Evolutionary conservation across 2,329 filamentous ascomycete species (phyloP), one percentile per base, ranked within the genome.

Genomic region (Bertia moriformis): DNA sequence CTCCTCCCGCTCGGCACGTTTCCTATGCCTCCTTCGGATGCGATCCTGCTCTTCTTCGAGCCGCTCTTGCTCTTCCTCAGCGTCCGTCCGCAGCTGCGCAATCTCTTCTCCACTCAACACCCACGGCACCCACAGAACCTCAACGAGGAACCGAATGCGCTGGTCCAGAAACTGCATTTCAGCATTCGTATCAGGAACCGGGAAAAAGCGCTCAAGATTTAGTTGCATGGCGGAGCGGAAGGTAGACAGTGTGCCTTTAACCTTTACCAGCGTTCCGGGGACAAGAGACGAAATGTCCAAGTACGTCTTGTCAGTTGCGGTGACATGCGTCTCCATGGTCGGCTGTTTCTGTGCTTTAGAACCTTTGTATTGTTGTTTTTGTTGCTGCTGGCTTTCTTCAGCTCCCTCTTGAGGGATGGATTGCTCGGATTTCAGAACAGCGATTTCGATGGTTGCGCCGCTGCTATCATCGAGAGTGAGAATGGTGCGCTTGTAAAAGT

Each of bases 391-490:
- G 7, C 7, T 7, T 7, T 35, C 12, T 18, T 61, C 45, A 3
- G 45, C 44, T 0, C 60, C 61, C 36, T 58, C 58, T 2, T 54
- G 51, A 3, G 53, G n/a, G 12, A 5, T 22, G 12, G 38, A 41
- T 38, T 4, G 15, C 20, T 33, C 38, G 24, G 48, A 46, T 43
- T 60, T 60, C 4, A 53, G 53, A 30, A 66, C 61, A 15, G 71
- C 63, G 14, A 77, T 55, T 37, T 78, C 72, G 40, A 79, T 61
- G 4, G 61, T 71, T 1, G 58, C 60, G 24, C 73, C 74, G 50
- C 70, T 76, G 47, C 72, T 67, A 46, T 80, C 75, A 51, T 80
- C 75, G 10, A 80, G 46, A 1, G 64, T 69, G 27, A 79, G 56
- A 33, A 74, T 41, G 42, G 44, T 51, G 37, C 49, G 46, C 24